Percentiles rank a stretch among this genome's conserved stretches.
These are phyloP conservation scores for Hyphopichia buzzinii DNA, from an alignment of 1,139 yeast genomes.

Conservation along the genomic window DNA sequence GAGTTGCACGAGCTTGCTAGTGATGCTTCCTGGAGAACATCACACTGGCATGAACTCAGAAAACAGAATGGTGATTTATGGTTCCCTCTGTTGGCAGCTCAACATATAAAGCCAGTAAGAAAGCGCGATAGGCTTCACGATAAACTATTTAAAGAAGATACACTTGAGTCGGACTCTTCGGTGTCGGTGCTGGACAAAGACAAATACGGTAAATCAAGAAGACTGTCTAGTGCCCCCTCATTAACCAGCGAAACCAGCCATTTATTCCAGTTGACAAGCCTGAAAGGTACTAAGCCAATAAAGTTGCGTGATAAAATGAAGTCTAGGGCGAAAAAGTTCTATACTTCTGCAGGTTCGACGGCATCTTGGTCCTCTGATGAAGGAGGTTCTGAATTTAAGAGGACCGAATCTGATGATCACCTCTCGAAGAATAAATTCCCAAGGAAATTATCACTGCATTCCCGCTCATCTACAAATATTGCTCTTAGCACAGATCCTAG, in stretches of 20 bases:
- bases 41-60: constrained; percentile 61
- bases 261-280: not conserved
- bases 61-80: constrained; percentile 56
- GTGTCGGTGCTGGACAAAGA: not conserved
- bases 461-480: not conserved
- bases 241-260: constrained; percentile 1
- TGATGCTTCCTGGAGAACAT: constrained; percentile 64
- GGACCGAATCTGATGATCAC: not conserved
- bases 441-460: not conserved
- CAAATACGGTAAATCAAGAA: not conserved
- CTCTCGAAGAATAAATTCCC: not conserved
- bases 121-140: constrained; percentile 26
- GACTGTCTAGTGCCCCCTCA: constrained; percentile 3
- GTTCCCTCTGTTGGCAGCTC: constrained; percentile 39
- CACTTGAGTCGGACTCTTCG: constrained; percentile 3
- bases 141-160: constrained; percentile 24
- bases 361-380: constrained; percentile 4
- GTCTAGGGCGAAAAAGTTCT: constrained; percentile 2
- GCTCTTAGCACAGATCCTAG: not conserved
- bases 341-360: not conserved
- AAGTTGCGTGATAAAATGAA: constrained; percentile 1
- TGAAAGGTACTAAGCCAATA: not conserved
- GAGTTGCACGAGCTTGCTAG: constrained; percentile 60
- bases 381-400: not conserved
- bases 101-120: constrained; percentile 3